Percentiles rank a stretch among this genome's conserved stretches.
Conservation (phyloP, 805 yeast species). For the Nakazawaea anatomiae region DNA sequence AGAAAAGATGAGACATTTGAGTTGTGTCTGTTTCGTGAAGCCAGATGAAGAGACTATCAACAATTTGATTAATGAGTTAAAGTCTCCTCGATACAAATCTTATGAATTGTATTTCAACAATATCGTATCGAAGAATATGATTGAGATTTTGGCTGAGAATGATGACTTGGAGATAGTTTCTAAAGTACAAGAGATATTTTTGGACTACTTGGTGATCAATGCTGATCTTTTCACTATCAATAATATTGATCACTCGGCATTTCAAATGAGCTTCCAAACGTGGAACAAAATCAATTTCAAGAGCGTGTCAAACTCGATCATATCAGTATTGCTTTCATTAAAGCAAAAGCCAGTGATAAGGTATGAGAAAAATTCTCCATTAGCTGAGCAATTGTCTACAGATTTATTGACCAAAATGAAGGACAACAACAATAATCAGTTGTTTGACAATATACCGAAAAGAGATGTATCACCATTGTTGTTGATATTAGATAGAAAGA, state of each 20-base stretch:
- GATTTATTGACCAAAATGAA: conserved; percentile 55
- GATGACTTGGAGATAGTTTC: conserved; percentile 81
- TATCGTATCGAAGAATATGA: conserved; percentile 62
- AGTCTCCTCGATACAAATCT: conserved; percentile 70
- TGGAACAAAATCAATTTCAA: conserved; percentile 44
- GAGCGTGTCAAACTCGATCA: conserved; percentile 33
- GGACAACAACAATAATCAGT: conserved; percentile 45
- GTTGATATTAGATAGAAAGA: conserved; percentile 73
- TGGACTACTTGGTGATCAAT: conserved; percentile 75
- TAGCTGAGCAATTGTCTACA: conserved; percentile 63
- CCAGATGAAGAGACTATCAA: conserved; percentile 66
- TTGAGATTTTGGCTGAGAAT: conserved; percentile 84
- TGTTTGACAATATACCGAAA: conserved; percentile 62
- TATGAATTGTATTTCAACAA: conserved; percentile 81
- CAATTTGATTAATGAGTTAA: conserved; percentile 57
- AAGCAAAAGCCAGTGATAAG: conserved; percentile 75
- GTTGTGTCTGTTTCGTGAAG: conserved; percentile 72
- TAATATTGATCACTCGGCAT: conserved; percentile 24
- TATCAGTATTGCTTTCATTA: conserved; percentile 62
- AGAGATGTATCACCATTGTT: conserved; percentile 69
- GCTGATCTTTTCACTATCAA: conserved; percentile 51
- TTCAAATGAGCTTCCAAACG: conserved; percentile 23
- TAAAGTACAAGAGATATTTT: conserved; percentile 76
- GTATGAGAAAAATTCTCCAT: conserved; percentile 63
- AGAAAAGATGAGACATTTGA: conserved; percentile 71